phyloP scores from a whole-genome alignment of 768 basidiomycete species.

The Pholiota microspora region DNA sequence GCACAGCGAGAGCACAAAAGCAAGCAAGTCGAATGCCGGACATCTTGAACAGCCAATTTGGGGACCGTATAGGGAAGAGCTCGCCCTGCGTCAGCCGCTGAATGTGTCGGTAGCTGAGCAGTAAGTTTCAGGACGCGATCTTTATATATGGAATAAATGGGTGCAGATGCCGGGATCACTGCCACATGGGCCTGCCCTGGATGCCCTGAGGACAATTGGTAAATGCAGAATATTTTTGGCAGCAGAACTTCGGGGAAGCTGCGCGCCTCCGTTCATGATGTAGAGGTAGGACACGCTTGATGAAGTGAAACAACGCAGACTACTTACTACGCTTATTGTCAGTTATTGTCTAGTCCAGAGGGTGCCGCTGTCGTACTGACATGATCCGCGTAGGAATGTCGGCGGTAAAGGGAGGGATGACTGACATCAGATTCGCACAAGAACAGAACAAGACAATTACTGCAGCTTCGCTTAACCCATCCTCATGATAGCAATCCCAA shows the following conservation, averaged over 20 bases:
- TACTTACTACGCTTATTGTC: background rate
- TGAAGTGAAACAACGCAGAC: slow-evolving; percentile 1
- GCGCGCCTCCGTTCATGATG: slow-evolving; percentile 2
- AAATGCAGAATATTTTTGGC: slow-evolving; percentile 9
- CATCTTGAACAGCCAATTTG: slow-evolving; percentile 25
- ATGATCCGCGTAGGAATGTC: slow-evolving; percentile 16
- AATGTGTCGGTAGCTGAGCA: background rate
- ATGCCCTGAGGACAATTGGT: slow-evolving; percentile 18
- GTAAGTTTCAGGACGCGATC: background rate
- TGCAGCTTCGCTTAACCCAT: background rate
- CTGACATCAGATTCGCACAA: background rate
- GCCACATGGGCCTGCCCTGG: slow-evolving; percentile 15
- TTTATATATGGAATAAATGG: slow-evolving; percentile 6
- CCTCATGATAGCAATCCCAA: slow-evolving; percentile 2
- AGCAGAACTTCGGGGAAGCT: slow-evolving; percentile 1
- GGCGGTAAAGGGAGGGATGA: slow-evolving; percentile 6
- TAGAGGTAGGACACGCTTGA: background rate
- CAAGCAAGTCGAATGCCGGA: slow-evolving; percentile 15
- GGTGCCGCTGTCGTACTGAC: slow-evolving; percentile 11
- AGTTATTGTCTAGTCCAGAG: background rate
- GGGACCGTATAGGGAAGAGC: background rate
- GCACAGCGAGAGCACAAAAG: slow-evolving; percentile 20
- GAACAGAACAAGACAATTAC: background rate
- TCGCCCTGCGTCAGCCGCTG: background rate
- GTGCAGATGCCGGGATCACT: background rate